A percentile compares a stretch with the other conserved stretches of the same genome.
These are phyloP conservation scores for Tuber calosporum DNA, from an alignment of 495 filamentous ascomycete species.

Conservation along the genomic window DNA sequence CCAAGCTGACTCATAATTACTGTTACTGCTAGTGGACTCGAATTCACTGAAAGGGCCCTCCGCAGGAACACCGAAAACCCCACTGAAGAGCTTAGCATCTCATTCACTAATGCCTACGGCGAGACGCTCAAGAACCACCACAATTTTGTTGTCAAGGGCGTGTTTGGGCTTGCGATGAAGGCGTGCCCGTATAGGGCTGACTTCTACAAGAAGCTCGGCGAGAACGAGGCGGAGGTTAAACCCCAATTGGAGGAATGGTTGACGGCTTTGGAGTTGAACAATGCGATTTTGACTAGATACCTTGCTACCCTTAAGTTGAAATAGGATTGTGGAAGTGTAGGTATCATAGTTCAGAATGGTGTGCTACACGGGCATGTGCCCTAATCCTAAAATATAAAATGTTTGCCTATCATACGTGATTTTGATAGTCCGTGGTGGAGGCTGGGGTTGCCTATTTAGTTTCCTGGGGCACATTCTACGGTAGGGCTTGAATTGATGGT, in stretches of 20 bases:
- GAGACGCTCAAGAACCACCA: slow-evolving; percentile 85
- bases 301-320: slow-evolving; percentile 43
- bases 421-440: background rate
- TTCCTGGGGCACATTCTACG: background rate
- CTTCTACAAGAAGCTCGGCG: slow-evolving; percentile 80
- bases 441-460: background rate
- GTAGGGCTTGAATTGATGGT: background rate
- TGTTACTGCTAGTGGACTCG: slow-evolving; percentile 59
- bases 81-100: slow-evolving; percentile 66
- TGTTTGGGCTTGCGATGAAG: slow-evolving; percentile 86
- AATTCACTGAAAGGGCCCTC: slow-evolving; percentile 82
- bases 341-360: slow-evolving; percentile 6
- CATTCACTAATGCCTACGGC: slow-evolving; percentile 79
- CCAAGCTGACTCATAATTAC: slow-evolving; percentile 18
- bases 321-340: slow-evolving; percentile 2
- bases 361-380: slow-evolving; percentile 1
- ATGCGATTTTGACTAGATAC: slow-evolving; percentile 68
- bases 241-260: slow-evolving; percentile 62
- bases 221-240: slow-evolving; percentile 55
- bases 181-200: slow-evolving; percentile 85
- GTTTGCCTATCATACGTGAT: background rate
- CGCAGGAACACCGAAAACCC: slow-evolving; percentile 63
- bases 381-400: background rate
- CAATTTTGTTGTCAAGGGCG: slow-evolving; percentile 72
- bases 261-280: slow-evolving; percentile 62